Evolutionary conservation across 805 yeast genomes (phyloP), one percentile per base, ranked within the genome.

Genomic region (Cyberlindnera lachancei): DNA sequence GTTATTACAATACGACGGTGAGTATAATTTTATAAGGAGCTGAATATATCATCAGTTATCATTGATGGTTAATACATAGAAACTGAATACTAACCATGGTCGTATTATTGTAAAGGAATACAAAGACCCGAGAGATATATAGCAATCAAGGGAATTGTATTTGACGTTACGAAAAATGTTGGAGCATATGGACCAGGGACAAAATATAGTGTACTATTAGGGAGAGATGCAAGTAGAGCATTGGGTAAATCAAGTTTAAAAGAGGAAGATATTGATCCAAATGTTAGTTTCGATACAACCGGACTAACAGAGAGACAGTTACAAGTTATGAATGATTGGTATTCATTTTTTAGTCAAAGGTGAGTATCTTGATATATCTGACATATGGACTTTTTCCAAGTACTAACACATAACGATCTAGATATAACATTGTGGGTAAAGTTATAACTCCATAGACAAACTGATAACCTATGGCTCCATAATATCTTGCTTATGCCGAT

Each of bases 161-260:
- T 83, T 53, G 95, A 85, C 48, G 95, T 86, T 8, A 69, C 83
- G 0, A 51, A 61, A 28, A 85, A 84, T 48, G 45, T 53, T 10
- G 72, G 68, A 12, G 78, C 77, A 24, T 85, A 85, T 51, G 95
- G 94, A 0, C 79, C 79, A 3, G 88, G 87, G 0, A 71, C 74
- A 38, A 75, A 79, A 15, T 86, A 85, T 55, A 76, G 75, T 46
- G 73, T 66, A 6, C 65, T 85, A 25, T 83, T 76, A 8, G 95
- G 90, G 5, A 73, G 70, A 41, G 95, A 85, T 44, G 83, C 84
- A 15, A 73, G 84, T 21, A 61, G 92, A 36, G 80, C 90, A 3
- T 60, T 85, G 33, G 95, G 83, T 2, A 71, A 77, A 46, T 76
- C 84, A 33, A 69, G 78, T 14, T 52, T 78, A 35, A 64, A 68